Evolutionary conservation across 805 yeast genomes (phyloP), one percentile per base, ranked within the genome.

Genomic region (Teunomyces aglyptinius): DNA sequence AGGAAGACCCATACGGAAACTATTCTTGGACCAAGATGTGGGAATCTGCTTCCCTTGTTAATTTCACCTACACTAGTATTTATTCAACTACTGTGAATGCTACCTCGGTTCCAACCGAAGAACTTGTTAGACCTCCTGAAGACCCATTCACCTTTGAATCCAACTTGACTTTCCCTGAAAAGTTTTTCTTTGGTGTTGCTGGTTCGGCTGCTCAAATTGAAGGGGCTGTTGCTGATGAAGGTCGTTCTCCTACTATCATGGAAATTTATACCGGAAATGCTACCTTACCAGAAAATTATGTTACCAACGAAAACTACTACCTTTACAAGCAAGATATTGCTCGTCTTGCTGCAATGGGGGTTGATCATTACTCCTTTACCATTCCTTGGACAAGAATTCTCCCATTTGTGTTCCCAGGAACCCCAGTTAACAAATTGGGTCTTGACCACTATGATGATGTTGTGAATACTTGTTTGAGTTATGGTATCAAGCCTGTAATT

Each of bases 381-480:
- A 60, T 67, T 41, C 64, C 71, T 5, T 67, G 71, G 70, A 52
- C 67, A 11, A 54, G 72, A 47, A 63, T 67, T 15, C 50, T 64
- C 29, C 72, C 71, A 4, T 59, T 60, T 41, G 64, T 55, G 22
- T 33, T 56, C 8, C 60, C 59, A 4, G 68, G 67, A 8, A 47
- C 64, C 16, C 64, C 63, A 43, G 63, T 63, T 34, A 64, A 65
- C 50, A 19, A 36, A 22, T 22, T 19, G 10, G 65, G 55, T 18
- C 48, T 65, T 33, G 57, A 62, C 43, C 60, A 60, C 48, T 54
- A 63, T 40, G 55, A 54, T 33, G 60, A 51, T 41, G n/a, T 54
- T 6, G 46, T 56, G 18, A 55, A 56, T 29, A 56, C 60, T 35
- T 56, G 58, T 38, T 15, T 56, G 20, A 49, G 52, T 28, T 52